Conservation (phyloP, 805 yeast genomes). For the Wickerhamiella cacticola region DNA sequence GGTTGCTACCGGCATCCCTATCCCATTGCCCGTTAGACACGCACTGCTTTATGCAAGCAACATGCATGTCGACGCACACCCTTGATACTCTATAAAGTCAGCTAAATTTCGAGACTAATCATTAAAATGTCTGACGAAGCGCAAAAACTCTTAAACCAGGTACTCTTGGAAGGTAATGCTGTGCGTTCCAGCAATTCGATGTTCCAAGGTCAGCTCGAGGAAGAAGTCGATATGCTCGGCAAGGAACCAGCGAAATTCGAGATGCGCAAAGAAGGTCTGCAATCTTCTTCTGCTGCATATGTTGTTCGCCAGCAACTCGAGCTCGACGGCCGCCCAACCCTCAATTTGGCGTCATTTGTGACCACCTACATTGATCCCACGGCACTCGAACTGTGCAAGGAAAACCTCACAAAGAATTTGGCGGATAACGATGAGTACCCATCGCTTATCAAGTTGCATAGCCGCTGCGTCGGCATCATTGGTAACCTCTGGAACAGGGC, state of each 20-base stretch:
- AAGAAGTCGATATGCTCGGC: neutral
- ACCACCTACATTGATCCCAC: constrained; percentile 54
- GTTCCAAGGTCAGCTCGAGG: neutral
- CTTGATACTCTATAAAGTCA: too few species aligned
- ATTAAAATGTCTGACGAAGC: neutral
- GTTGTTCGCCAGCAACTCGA: constrained; percentile 61
- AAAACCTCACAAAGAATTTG: constrained; percentile 72
- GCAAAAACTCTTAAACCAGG: neutral
- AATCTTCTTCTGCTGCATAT: constrained; percentile 43
- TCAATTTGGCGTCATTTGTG: constrained; percentile 83
- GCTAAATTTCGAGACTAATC: too few species aligned
- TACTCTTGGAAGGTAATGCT: neutral
- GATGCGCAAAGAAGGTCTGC: constrained; percentile 47
- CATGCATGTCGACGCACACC: neutral
- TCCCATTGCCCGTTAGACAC: too few species aligned
- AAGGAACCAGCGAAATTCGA: constrained; percentile 40
- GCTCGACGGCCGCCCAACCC: constrained; percentile 71
- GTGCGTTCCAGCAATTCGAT: neutral
- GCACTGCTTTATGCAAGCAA: neutral
- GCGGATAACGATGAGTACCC: constrained; percentile 95
- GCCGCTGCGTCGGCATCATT: constrained; percentile 70
- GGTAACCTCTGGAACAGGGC: constrained; percentile 76
- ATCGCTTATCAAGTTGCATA: constrained; percentile 62
- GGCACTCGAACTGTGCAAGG: constrained; percentile 43
- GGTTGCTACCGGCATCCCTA: too few species aligned